Base-by-base conservation (phyloP, 1,139 yeast genomes). In the Saccharomyces hybrid region DNA sequence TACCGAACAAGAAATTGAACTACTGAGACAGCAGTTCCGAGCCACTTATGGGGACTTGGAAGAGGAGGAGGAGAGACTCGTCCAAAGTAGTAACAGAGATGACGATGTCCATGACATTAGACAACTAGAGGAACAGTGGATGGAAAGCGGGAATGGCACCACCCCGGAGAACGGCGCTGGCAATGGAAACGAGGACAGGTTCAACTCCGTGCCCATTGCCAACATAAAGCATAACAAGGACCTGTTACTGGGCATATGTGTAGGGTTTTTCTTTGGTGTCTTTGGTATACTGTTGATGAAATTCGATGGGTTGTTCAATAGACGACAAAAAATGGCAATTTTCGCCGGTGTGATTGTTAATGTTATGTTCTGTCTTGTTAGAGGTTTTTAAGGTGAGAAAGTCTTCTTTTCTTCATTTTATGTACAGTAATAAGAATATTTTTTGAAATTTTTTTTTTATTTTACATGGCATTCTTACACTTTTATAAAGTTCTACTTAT, bases 51-150 rank as follows among this genome's bases (percentile, higher is more conserved):
- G 86, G 1, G 73, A 74, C 26, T 57, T 70, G 12, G 70, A 53
- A 64, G 65, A 42, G 58, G 75, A 50, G 65, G 71, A 55, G 78
- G 75, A 64, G 44, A 54, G 50, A 16, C 61, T 66, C 62, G 61
- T 70, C 5, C 66, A 56, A 4, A 52, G 38, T 11, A 60, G 49
- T 26, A 52, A 42, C 32, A 52, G 24, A 34, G 52, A 44, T 26
- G 49, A 49, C 19, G 56, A 49, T 1, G 51, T 46, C 38, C 49
- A 48, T 9, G 68, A 68, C 52, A 61, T 66, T 3, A 55, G 89
- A 52, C 86, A 84, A 59, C 70, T 89, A 59, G 97, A 90, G 66
- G 97, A 90, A 62, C 77, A 90, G 56, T 90, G 97, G 97, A 87
- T 90, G 57, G 95, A 90, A 64, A 83, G 87, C 51, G 86, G 93